Evolutionary conservation across 768 basidiomycete genomes (phyloP).

Genomic region (Royoungia palumana): DNA sequence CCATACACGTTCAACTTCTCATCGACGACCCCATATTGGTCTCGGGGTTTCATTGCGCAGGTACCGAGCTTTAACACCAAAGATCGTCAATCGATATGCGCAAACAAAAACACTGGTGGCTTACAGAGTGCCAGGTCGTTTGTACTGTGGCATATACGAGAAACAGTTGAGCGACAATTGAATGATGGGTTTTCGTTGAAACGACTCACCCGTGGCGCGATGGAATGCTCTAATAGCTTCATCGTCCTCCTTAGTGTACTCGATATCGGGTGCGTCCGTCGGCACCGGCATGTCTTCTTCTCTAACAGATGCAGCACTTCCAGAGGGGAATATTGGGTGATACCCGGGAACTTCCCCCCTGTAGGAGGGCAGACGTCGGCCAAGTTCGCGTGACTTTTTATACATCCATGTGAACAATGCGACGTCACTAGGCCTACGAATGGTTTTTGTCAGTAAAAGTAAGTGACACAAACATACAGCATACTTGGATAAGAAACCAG

Average conservation of each 20-base stretch:
- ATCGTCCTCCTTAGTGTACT: constrained; percentile 35
- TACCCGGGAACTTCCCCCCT: constrained; percentile 13
- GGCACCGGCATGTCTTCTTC: constrained; percentile 18
- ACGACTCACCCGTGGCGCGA: constrained; percentile 16
- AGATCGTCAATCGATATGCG: not conserved
- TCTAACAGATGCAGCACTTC: constrained; percentile 26
- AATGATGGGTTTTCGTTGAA: not conserved
- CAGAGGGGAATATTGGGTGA: constrained; percentile 30
- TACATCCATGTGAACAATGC: constrained; percentile 48
- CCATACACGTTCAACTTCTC: constrained; percentile 60
- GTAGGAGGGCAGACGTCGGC: constrained; percentile 46
- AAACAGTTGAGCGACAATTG: not conserved
- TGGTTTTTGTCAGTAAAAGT: too few relatives aligned
- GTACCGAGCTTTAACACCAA: constrained; percentile 48
- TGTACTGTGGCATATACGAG: not conserved
- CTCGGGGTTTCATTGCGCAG: constrained; percentile 64
- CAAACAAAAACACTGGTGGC: not conserved
- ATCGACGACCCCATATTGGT: constrained; percentile 62
- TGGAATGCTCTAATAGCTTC: constrained; percentile 28
- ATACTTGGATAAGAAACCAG: constrained; percentile 44
- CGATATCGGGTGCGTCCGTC: constrained; percentile 29
- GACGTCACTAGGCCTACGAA: constrained; percentile 35
- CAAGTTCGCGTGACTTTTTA: constrained; percentile 52
- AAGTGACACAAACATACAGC: constrained; percentile 3
- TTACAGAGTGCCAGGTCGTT: constrained; percentile 15